Evolutionary conservation across 208 protist species (phyloP), one percentile per base, ranked within the genome.

Genomic region (Trypanosoma cruzi): DNA sequence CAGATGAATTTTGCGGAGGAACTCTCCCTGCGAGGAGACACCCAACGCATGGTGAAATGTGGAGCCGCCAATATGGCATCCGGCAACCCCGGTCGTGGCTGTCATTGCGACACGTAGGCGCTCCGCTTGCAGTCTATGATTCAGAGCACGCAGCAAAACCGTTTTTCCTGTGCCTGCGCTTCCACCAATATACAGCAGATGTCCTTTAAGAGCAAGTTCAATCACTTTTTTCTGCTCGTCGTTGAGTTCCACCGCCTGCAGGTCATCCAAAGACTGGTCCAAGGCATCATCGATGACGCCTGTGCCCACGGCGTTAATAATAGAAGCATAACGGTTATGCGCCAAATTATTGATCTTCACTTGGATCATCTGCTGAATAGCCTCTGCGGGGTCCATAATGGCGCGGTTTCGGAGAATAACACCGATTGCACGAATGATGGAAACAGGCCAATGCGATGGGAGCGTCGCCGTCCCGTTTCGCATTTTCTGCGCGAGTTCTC

Each of bases 1-100:
- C 48, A 95, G 73, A 10, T 63, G 70, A 70, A 66, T 77, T 60
- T 86, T 89, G 40, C 90, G 90, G 36, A 94, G 62, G 55, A 96
- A 96, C 59, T 94, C 88, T 14, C 88, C 89, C 5, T 77, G 70
- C 1, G 85, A 78, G 29, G 84, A 86, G 34, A 95, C 87, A 20
- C 89, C 92, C n/a, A 95, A 68, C 16, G 84, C 82, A 68, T 96
- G 92, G 77, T 97, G 93, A 68, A 97, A 96, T 55, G 93, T 97
- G 54, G 82, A 94, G 49, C 93, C 93, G 48, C 87, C 85, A 75
- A 97, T 90, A 73, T 97, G 89, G 73, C 86, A 95, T 24, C 90
- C 93, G 4, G 93, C 93, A 24, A 97, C 89, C 13, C 93, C 93
- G 13, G 90, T 96, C 4, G 93, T 93, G 64, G 93, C 93, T 24